Evolutionary conservation across 441 rosid species (phyloP), one percentile per base, ranked within the genome.

Genomic region (Eutrema salsugineum): DNA sequence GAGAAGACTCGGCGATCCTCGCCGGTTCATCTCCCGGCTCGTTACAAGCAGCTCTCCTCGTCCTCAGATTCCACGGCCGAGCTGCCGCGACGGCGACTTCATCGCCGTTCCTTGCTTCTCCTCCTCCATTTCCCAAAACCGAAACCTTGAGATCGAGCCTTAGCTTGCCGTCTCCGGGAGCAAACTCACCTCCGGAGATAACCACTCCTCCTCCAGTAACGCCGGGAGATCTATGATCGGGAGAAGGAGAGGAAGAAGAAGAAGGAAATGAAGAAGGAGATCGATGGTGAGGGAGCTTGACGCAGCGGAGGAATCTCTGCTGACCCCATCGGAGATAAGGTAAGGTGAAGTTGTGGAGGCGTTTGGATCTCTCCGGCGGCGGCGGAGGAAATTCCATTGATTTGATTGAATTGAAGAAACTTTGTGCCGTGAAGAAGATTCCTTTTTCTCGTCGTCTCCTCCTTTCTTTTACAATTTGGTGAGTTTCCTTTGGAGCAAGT

Each of bases 41-140:
- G 65, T 80, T 85, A 60, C 83, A 80, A 4, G 87, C 85, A 16
- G 87, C 83, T 75, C 87, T 83, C 61, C 88, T 84, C 48, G 87
- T 86, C 77, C 93, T 81, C 83, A 86, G 70, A 79, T 86, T 88
- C 90, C 90, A 86, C 22, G 90, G 87, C 76, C 81, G 66, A 22
- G 73, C 54, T 19, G 75, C 66, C 24, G 55, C 71, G 15, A 39
- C 72, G n/a, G 9, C 62, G 3, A 7, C 75, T 5, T 22, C 78
- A 5, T 30, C 76, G 19, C n/a, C 63, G 69, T 62, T 42, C 16
- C 2, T 68, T 5, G 42, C 68, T 32, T 22, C 71, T 69, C 10
- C 61, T 15, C 61, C 74, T 57, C 80, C 79, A 35, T 68, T 70
- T 14, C 73, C 77, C 51, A 72, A 28, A 38, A 53, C 44, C 6